Evolutionary conservation across 2,329 filamentous ascomycete genomes (phyloP).

Genomic region (Emergomyces pasteurianus): DNA sequence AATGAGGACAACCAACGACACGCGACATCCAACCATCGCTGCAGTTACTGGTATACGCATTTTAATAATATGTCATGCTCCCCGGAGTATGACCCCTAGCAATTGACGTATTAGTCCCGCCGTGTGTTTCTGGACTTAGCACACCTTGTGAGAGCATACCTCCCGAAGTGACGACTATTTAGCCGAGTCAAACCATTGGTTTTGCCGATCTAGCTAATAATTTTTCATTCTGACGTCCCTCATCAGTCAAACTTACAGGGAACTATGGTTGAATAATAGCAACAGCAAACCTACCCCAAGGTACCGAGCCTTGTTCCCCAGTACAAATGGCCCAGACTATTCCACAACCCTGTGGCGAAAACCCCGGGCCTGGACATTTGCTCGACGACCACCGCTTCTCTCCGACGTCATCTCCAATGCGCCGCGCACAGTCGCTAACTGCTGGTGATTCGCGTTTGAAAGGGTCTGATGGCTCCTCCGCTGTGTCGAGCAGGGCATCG

Average conservation of each 20-base stretch:
- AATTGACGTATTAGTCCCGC: background rate
- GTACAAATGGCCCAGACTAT: background rate
- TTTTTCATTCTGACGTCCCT: background rate
- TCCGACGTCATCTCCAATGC: constrained; percentile 24
- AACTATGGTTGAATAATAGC: background rate
- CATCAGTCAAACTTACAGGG: background rate
- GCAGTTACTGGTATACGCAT: no score
- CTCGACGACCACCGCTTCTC: constrained; percentile 35
- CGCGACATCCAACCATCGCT: background rate
- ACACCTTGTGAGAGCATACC: background rate
- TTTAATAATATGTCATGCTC: background rate
- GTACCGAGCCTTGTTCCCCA: background rate
- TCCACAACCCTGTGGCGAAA: background rate
- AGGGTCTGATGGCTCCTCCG: constrained; percentile 14
- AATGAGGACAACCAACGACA: no score
- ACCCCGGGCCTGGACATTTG: constrained; percentile 5
- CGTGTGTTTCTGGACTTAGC: background rate
- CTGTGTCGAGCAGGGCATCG: constrained; percentile 7
- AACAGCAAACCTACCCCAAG: background rate
- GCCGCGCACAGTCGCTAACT: constrained; percentile 29
- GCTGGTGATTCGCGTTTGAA: constrained; percentile 21
- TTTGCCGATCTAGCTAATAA: background rate
- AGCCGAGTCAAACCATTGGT: background rate
- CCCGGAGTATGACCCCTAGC: background rate
- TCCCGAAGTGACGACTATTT: background rate